These are phyloP conservation scores for Dryadomyces quercivorus DNA, from an alignment of 2,329 filamentous ascomycete species.

Conservation along the genomic window DNA sequence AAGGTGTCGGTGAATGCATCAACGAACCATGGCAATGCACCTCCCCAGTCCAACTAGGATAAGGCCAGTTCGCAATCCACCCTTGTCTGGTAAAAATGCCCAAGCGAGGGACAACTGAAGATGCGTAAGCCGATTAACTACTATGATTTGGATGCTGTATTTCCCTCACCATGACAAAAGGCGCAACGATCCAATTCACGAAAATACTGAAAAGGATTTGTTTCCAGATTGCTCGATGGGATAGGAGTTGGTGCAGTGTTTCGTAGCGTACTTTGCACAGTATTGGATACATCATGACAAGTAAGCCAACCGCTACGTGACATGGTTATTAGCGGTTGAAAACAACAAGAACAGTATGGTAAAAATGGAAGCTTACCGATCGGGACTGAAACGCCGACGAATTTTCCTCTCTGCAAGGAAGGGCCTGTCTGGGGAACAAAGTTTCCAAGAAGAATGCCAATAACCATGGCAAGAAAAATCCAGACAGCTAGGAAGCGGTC, in stretches of 20 bases:
- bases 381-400: constrained; percentile 38
- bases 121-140: neutral
- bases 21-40: constrained; percentile 73
- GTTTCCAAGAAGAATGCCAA: constrained; percentile 66
- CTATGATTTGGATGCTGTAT: neutral
- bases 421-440: constrained; percentile 52
- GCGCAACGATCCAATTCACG: constrained; percentile 74
- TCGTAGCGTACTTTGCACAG: constrained; percentile 78
- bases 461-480: constrained; percentile 68
- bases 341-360: neutral
- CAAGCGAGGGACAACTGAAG: constrained; percentile 51
- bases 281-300: constrained; percentile 94
- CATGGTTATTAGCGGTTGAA: neutral
- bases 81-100: constrained; percentile 51
- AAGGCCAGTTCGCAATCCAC: constrained; percentile 49
- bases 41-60: constrained; percentile 75
- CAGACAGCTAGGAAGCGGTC: constrained; percentile 55
- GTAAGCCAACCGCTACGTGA: constrained; percentile 56
- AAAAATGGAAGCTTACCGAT: constrained; percentile 18
- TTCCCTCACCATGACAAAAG: constrained; percentile 59
- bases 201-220: constrained; percentile 68
- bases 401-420: constrained; percentile 56
- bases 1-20: too few relatives aligned
- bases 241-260: constrained; percentile 54
- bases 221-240: constrained; percentile 53